Percentiles rank a stretch among this genome's conserved stretches.
Evolutionary conservation across 2,329 filamentous ascomycete genomes (phyloP).

Genomic region (Curvularia lunata): DNA sequence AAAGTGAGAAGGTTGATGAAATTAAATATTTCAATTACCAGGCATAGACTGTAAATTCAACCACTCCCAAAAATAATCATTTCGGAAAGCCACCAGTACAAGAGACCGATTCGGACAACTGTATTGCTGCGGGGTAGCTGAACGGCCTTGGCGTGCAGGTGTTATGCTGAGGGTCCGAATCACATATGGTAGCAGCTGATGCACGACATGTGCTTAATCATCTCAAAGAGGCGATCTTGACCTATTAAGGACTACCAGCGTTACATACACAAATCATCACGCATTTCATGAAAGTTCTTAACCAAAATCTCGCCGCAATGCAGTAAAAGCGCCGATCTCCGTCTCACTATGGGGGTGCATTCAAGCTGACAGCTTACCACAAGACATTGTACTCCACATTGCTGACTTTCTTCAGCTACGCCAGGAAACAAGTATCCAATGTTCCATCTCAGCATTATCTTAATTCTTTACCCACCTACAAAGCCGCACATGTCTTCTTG

Average conservation of each 20-base stretch:
- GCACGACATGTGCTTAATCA: neutral
- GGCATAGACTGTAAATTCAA: no score
- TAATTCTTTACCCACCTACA: neutral
- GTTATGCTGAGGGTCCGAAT: neutral
- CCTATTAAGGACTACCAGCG: neutral
- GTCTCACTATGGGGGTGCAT: neutral
- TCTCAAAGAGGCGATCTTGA: neutral
- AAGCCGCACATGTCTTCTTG: conserved; percentile 18
- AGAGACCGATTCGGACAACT: neutral
- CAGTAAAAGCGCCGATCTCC: neutral
- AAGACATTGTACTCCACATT: neutral
- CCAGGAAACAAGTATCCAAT: neutral
- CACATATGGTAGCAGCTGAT: neutral
- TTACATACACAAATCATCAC: neutral
- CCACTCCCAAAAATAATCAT: neutral
- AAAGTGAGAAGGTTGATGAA: neutral
- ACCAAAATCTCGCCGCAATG: neutral
- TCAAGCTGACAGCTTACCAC: neutral
- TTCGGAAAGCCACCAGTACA: neutral
- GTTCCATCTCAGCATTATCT: neutral
- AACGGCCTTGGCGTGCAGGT: neutral
- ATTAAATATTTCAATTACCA: neutral
- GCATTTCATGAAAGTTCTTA: no score
- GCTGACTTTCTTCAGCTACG: neutral
- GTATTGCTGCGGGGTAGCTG: neutral